Base-by-base conservation (phyloP, 2,329 filamentous ascomycete species). In the Sarocladiaceae sp. region DNA sequence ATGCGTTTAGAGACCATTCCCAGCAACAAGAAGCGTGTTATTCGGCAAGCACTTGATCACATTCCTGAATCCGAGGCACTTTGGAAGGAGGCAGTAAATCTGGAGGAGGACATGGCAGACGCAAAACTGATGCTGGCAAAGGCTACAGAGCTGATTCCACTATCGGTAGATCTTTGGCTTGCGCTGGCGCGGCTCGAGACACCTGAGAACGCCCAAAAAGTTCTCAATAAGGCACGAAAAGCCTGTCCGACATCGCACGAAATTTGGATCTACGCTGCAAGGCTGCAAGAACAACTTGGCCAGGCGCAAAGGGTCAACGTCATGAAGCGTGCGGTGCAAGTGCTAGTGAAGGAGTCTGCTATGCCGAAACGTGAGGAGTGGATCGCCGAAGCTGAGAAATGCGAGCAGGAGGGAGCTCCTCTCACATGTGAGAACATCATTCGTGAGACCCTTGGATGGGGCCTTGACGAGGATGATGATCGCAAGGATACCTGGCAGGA, bases 291-390 rank as follows among this genome's bases (percentile, higher is more conserved):
- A 68, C 90, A 96, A 68, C 75, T 85, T 25, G 92, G 91, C 22
- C 87, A 88, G 57, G 84, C 83, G 18, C 78, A 80, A 51, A 91
- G 88, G 71, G 82, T 92, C 62, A 95, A 90, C 61, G 89, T 97
- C 53, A 97, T 99, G 89, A 93, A 94, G 66, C 88, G 90, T 73
- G 94, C 90, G 40, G 84, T 97, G 28, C 90, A 95, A 63, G 85
- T 91, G 18, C 77, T 99, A 28, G 90, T 86, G 33, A 90, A 91
- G 62, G 91, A 96, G 63, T 92, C 89, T 25, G 93, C 94, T 11
- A 99, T 99, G 95, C 82, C 94, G 35, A 96, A 96, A 69, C 86
- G 95, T 36, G 94, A 99, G 66, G 92, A 97, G 60, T 99, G 94
- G 94, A 95, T 99, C 51, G 79, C 82, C 4, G 91, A 97, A 68